These are phyloP conservation scores for Pseudomonodictys pantanalensis DNA, from an alignment of 495 filamentous ascomycete species.

Conservation along the genomic window DNA sequence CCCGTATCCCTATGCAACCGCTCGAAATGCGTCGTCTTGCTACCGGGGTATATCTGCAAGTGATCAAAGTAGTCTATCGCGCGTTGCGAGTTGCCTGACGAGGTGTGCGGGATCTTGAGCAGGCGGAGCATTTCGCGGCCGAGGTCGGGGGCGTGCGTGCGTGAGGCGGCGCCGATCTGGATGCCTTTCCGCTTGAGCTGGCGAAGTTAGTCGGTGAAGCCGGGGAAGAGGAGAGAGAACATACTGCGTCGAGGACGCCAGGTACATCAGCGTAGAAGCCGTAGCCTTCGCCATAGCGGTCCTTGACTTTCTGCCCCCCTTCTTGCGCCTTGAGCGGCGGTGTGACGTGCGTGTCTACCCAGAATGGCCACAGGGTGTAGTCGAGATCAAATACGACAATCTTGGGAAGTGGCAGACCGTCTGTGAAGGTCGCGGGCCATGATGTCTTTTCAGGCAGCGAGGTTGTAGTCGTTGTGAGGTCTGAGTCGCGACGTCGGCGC, in stretches of 20 bases:
- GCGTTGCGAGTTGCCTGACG: constrained; percentile 38
- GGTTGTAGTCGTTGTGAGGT: constrained; percentile 18
- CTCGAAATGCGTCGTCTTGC: constrained; percentile 82
- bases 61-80: constrained; percentile 77
- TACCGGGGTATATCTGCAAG: constrained; percentile 87
- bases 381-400: constrained; percentile 91
- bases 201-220: not conserved
- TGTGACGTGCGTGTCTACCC: constrained; percentile 89
- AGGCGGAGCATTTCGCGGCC: constrained; percentile 76
- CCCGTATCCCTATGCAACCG: constrained; percentile 64
- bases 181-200: constrained; percentile 47
- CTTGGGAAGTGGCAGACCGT: constrained; percentile 78
- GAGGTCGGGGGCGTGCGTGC: constrained; percentile 76
- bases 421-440: constrained; percentile 59
- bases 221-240: not conserved
- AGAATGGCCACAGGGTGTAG: constrained; percentile 97
- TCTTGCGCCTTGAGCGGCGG: constrained; percentile 64
- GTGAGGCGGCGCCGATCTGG: constrained; percentile 72
- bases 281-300: constrained; percentile 70
- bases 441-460: constrained; percentile 4
- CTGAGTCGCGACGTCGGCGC: not conserved
- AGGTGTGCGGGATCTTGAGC: constrained; percentile 58
- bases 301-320: constrained; percentile 37
- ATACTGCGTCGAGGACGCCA: constrained; percentile 62
- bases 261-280: constrained; percentile 80